Conservation (phyloP, 345 rosid species). For the Brassica incana region DNA sequence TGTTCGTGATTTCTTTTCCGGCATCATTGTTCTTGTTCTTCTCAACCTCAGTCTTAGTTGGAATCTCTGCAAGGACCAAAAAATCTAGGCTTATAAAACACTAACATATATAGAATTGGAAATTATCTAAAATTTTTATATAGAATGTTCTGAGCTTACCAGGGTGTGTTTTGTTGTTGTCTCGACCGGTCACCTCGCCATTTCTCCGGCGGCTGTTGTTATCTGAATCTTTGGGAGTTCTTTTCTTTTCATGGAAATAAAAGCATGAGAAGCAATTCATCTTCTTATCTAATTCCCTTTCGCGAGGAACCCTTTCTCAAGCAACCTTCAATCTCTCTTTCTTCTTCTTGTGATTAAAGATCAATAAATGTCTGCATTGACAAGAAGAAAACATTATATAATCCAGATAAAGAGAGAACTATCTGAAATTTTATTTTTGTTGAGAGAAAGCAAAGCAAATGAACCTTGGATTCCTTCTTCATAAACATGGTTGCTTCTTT, state of each 20-base stretch:
- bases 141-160: slow-evolving; percentile 21
- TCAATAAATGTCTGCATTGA: slow-evolving; percentile 4
- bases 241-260: slow-evolving; percentile 54
- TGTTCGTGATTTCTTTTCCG: slow-evolving; percentile 25
- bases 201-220: slow-evolving; percentile 33
- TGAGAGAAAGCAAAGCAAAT: not conserved
- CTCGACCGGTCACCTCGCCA: slow-evolving; percentile 31
- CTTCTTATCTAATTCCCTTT: slow-evolving; percentile 1
- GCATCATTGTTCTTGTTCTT: slow-evolving; percentile 33
- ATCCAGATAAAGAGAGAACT: slow-evolving; percentile 1
- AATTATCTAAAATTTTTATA: not conserved
- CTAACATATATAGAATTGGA: not conserved
- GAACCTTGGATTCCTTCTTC: slow-evolving; percentile 19
- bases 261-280: slow-evolving; percentile 89
- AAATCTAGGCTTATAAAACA: not conserved
- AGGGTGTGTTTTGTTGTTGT: slow-evolving; percentile 41
- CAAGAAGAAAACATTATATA: not conserved
- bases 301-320: not conserved
- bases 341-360: too few species aligned
- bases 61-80: slow-evolving; percentile 27
- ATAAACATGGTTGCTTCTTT: slow-evolving; percentile 23
- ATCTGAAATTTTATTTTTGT: not conserved
- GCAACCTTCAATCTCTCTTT: not conserved
- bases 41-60: slow-evolving; percentile 27
- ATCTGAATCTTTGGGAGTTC: slow-evolving; percentile 26